Evolutionary conservation across 1,139 yeast species (phyloP).

Genomic region (Zygosaccharomyces sapae): DNA sequence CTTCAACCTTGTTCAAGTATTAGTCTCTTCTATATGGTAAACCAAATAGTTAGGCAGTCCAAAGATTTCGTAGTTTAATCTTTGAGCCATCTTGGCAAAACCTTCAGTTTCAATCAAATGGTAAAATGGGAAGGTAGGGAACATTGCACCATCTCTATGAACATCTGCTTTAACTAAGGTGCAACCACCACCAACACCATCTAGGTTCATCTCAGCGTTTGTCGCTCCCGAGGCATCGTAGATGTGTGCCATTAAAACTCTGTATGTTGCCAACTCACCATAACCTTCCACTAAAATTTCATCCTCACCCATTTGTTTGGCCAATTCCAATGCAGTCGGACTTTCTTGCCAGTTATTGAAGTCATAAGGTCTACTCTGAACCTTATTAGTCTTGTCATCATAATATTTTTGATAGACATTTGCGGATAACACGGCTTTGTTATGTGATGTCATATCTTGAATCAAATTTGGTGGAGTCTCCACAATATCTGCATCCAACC

Average conservation of each 20-base stretch:
- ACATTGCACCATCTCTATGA: conserved; percentile 98
- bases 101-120: conserved; percentile 97
- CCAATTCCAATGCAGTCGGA: conserved; percentile 75
- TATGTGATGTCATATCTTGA: conserved; percentile 83
- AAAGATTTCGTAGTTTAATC: conserved; percentile 83
- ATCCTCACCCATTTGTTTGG: conserved; percentile 68
- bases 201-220: conserved; percentile 69
- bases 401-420: conserved; percentile 83
- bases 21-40: conserved; percentile 70
- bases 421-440: conserved; percentile 84
- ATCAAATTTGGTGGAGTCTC: conserved; percentile 79
- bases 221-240: conserved; percentile 62
- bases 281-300: conserved; percentile 93
- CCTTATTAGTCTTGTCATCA: conserved; percentile 53
- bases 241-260: conserved; percentile 92
- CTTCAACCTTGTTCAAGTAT: conserved; percentile 11
- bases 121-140: conserved; percentile 96
- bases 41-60: conserved; percentile 95
- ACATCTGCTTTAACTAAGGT: conserved; percentile 94
- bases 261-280: conserved; percentile 84
- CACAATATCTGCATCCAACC: conserved; percentile 92
- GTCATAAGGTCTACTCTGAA: conserved; percentile 82
- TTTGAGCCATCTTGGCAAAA: conserved; percentile 94
- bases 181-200: conserved; percentile 98
- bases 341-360: conserved; percentile 96